Conservation (phyloP, 179 eudicot species). For the Beta macrorhiza region DNA sequence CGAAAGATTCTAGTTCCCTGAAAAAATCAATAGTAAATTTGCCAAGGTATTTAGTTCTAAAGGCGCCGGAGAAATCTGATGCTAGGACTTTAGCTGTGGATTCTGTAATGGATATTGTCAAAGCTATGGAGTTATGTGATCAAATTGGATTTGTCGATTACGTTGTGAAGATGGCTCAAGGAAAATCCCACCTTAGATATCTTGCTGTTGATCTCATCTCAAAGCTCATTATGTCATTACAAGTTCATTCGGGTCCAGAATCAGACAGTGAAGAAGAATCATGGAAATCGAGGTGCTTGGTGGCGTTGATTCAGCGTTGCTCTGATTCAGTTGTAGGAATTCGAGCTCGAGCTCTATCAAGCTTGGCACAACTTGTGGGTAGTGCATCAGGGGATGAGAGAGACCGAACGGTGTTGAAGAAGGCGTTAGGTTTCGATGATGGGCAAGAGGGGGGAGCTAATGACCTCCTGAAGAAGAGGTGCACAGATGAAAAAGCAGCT, state of each 20-base stretch:
- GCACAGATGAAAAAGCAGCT: constrained; percentile 93
- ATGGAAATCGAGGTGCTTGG: constrained; percentile 73
- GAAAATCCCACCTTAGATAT: constrained; percentile 69
- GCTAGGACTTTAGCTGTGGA: constrained; percentile 73
- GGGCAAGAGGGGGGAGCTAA: constrained; percentile 39
- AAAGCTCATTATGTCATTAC: constrained; percentile 42
- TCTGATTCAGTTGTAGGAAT: constrained; percentile 77
- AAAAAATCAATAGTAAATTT: constrained; percentile 59
- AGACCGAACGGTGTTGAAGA: constrained; percentile 43
- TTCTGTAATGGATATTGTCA: constrained; percentile 70
- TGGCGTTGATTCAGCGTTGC: constrained; percentile 69
- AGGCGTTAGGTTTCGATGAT: constrained; percentile 49
- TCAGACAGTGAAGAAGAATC: constrained; percentile 38
- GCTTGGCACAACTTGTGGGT: constrained; percentile 68
- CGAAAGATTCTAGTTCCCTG: constrained; percentile 42
- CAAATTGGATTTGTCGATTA: constrained; percentile 62
- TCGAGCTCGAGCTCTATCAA: constrained; percentile 78
- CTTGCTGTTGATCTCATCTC: constrained; percentile 81
- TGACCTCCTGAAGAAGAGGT: constrained; percentile 63
- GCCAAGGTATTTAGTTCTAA: constrained; percentile 64
- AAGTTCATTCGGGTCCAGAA: constrained; percentile 34
- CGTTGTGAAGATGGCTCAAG: constrained; percentile 78
- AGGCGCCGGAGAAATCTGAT: constrained; percentile 89
- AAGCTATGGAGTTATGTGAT: constrained; percentile 52
- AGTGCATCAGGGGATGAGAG: constrained; percentile 41